phyloP scores from a whole-genome alignment of 1,139 yeast genomes.

The Hanseniaspora uvarum region DNA sequence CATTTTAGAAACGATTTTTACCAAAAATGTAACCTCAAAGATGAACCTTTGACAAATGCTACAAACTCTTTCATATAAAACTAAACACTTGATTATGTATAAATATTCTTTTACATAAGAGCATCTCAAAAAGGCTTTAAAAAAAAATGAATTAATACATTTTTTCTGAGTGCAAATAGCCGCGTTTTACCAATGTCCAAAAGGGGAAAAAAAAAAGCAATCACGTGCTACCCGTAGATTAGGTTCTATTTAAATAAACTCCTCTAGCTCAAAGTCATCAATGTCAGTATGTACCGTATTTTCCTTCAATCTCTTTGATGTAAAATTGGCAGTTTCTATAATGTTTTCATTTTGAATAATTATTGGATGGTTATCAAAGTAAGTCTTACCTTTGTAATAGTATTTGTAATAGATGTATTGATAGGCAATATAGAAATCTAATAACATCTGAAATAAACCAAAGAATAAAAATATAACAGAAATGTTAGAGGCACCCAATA shows the following conservation, averaged over 20 bases:
- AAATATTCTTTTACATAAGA: no score
- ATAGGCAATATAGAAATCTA: conserved; percentile 65
- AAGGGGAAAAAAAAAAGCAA: no score
- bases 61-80: no score
- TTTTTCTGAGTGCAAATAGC: neutral
- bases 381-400: conserved; percentile 24
- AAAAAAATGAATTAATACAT: no score
- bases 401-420: conserved; percentile 57
- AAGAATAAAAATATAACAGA: conserved; percentile 63
- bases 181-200: neutral
- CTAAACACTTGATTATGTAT: no score
- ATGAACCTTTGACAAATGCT: no score
- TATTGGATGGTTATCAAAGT: conserved; percentile 17
- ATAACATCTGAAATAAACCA: conserved; percentile 67
- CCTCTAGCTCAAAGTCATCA: conserved; percentile 16
- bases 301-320: conserved; percentile 6
- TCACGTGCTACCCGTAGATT: neutral
- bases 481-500: conserved; percentile 61
- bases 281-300: conserved; percentile 12
- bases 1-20: no score
- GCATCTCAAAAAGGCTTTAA: no score
- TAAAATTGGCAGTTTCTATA: neutral
- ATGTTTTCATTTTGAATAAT: conserved; percentile 7
- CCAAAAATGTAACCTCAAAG: no score
- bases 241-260: conserved; percentile 1